Evolutionary conservation across 176 grass and related monocot genomes (phyloP), one percentile per base, ranked within the genome.

Genomic region (Musa schizocarpa): DNA sequence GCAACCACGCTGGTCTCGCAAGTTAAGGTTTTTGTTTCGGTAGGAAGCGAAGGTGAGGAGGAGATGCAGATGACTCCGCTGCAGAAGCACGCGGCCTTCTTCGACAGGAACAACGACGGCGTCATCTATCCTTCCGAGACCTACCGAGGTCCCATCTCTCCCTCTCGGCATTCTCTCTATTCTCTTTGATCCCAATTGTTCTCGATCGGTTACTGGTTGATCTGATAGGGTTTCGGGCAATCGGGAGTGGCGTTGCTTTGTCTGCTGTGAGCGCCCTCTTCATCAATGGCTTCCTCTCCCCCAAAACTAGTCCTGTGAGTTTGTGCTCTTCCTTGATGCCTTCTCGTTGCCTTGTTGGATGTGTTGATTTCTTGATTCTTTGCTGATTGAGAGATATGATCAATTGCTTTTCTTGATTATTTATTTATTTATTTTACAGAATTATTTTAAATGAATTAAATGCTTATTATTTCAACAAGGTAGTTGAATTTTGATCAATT

Each of bases 251-350:
- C 43, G 78, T 65, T 20, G 49, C 10, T 8, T 20, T 80, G 8
- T 64, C 78, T 14, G 9, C 58, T 3, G 69, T 8, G 8, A 65
- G 78, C 14, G 78, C 69, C 11, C 1, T 34, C 11, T 24, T 80
- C 20, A 73, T 80, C 69, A 73, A 80, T 65, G 78, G 22, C 22
- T 73, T 64, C 49, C 57, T 80, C 69, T 50, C 56, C 69, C 17
- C 23, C 69, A 72, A 80, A 73, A 80, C 78, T 27, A 58, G 13
- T 13, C 2, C 13, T 11, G 78, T 80, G 23, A 16, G 69, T 51
- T 53, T 14, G 1, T 11, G 12, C 9, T 73, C 19, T 73, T 23
- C 13, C 34, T 43, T 43, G 34, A 43, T 43, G 4, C 4, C 34
- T 43, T 43, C 34, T 43, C 4, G 4, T 43, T 43, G 34, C 34